phyloP scores from a whole-genome alignment of 1,284 basidiomycete species.

The Irpex lacteus region DNA sequence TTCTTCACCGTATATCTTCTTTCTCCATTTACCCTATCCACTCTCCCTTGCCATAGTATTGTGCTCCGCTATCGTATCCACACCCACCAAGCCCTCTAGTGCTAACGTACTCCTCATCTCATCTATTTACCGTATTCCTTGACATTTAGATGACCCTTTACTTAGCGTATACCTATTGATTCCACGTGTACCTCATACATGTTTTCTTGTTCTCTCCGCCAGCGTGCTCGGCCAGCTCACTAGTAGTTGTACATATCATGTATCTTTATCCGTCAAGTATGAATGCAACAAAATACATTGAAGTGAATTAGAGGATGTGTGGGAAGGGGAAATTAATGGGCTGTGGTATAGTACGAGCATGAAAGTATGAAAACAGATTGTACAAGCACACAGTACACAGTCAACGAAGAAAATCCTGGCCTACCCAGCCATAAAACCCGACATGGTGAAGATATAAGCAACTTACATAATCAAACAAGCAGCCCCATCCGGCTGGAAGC shows the following conservation, averaged over 20 bases:
- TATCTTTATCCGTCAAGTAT: not conserved
- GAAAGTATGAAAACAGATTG: not conserved
- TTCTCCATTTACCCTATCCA: not conserved
- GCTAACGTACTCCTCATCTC: not conserved
- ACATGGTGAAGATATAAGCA: too few relatives aligned
- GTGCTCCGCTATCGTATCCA: not conserved
- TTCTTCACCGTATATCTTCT: not conserved
- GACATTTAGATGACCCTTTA: not conserved
- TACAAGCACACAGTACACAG: not conserved
- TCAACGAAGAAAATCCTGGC: not conserved
- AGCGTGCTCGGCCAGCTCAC: not conserved
- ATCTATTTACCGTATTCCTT: not conserved
- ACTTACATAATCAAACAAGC: constrained; percentile 30
- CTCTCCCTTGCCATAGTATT: not conserved
- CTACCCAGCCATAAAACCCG: not conserved
- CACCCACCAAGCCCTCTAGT: not conserved
- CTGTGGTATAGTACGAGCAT: not conserved
- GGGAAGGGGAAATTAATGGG: not conserved
- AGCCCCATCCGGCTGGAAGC: constrained; percentile 35
- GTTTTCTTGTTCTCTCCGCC: not conserved
- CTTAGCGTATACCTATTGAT: not conserved
- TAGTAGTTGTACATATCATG: not conserved
- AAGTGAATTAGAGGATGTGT: not conserved
- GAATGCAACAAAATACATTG: not conserved
- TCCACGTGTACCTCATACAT: not conserved